Evolutionary conservation across 148 eudicot genomes (phyloP).

Genomic region (Rhododendron williamsianum): DNA sequence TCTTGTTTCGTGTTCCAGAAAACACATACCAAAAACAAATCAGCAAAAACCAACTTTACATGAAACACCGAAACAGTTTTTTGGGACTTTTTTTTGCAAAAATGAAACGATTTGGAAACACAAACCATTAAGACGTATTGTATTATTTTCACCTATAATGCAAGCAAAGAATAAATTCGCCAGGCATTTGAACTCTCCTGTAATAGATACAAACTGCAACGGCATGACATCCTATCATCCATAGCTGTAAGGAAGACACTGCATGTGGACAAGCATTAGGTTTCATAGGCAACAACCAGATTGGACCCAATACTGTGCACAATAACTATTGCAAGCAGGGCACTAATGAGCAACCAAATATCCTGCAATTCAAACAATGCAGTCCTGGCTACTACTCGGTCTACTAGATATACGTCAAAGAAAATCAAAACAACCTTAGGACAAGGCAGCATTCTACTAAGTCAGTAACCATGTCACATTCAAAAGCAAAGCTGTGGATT

Average conservation of each 20-base stretch:
- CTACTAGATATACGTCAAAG: background rate
- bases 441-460: background rate
- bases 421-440: background rate
- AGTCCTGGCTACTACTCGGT: background rate
- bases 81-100: background rate
- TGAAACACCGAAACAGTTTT: background rate
- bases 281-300: background rate
- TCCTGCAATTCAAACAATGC: conserved; percentile 5
- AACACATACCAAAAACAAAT: background rate
- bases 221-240: background rate
- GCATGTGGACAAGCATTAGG: background rate
- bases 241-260: background rate
- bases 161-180: background rate
- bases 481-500: conserved; percentile 21
- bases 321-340: background rate
- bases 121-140: background rate
- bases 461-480: background rate
- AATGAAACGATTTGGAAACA: background rate
- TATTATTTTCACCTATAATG: background rate
- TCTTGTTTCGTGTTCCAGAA: background rate
- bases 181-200: background rate
- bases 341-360: background rate
- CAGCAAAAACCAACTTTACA: background rate
- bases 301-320: background rate
- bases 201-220: background rate